phyloP scores from a whole-genome alignment of 2,329 filamentous ascomycete genomes.

The Cladosporium sp. region DNA sequence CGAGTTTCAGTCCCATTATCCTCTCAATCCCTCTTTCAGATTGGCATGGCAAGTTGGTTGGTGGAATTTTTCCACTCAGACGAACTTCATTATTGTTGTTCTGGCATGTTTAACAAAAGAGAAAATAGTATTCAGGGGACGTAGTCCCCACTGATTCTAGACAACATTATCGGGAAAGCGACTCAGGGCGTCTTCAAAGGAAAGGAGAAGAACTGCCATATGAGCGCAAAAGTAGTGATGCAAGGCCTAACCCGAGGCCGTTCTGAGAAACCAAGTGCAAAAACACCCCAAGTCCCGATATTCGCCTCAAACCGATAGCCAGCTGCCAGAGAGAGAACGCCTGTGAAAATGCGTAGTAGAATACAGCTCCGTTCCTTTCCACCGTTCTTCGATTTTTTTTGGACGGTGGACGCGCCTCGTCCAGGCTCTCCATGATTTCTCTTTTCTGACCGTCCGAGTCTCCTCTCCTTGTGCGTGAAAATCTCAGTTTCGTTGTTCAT shows the following conservation, averaged over 20 bases:
- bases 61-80: too few species aligned
- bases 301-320: constrained; percentile 1
- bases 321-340: neutral
- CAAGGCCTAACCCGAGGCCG: neutral
- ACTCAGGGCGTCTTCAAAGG: neutral
- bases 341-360: neutral
- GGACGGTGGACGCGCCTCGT: neutral
- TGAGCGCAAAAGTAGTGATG: neutral
- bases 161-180: too few species aligned
- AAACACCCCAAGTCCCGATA: too few species aligned
- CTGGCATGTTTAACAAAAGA: too few species aligned
- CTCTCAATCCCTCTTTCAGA: too few species aligned
- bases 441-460: neutral
- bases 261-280: too few species aligned
- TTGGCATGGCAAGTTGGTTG: too few species aligned
- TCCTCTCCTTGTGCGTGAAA: neutral
- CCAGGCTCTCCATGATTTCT: neutral
- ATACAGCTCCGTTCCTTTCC: neutral
- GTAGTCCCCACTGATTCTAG: too few species aligned
- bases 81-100: too few species aligned
- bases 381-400: neutral
- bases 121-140: too few species aligned
- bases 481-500: neutral
- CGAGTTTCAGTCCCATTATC: too few species aligned
- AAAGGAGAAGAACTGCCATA: neutral